A percentile compares a stretch with the other conserved stretches of the same genome.
phyloP scores from a whole-genome alignment of 495 filamentous ascomycete genomes.

The Lichenothelia convexa region DNA sequence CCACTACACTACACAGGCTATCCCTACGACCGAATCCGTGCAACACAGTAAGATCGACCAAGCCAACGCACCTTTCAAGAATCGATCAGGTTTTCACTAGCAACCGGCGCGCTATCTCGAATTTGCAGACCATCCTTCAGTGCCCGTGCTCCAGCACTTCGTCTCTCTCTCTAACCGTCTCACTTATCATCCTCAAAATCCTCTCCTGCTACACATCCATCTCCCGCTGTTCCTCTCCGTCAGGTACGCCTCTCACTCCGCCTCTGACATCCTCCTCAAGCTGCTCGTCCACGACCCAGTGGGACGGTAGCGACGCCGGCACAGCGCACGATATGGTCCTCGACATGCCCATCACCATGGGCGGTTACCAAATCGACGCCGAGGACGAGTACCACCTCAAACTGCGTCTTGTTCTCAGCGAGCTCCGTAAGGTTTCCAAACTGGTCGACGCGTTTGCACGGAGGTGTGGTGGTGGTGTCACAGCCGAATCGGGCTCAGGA shows the following conservation, averaged over 20 bases:
- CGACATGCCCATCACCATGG: constrained; percentile 14
- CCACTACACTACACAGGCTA: too few species aligned
- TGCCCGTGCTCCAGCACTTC: constrained; percentile 9
- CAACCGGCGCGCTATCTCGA: too few species aligned
- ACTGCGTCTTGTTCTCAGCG: constrained; percentile 12
- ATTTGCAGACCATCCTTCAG: too few species aligned
- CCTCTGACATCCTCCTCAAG: background rate
- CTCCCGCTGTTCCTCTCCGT: too few species aligned
- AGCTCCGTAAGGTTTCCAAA: constrained; percentile 12
- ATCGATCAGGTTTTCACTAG: too few species aligned
- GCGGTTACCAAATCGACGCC: constrained; percentile 13
- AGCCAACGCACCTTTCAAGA: too few species aligned
- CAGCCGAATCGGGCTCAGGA: too few species aligned
- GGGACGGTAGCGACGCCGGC: too few species aligned
- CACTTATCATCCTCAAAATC: constrained; percentile 9
- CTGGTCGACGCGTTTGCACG: constrained; percentile 10
- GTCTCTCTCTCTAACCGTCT: constrained; percentile 7
- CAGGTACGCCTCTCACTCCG: too few species aligned
- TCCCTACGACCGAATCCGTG: too few species aligned
- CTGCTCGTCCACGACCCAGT: constrained; percentile 4
- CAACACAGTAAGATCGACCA: too few species aligned
- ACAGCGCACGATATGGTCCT: constrained; percentile 10
- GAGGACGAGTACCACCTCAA: constrained; percentile 12
- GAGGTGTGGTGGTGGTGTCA: too few species aligned
- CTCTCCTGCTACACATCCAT: constrained; percentile 7